Base-by-base conservation (phyloP, 1,284 basidiomycete species). In the Microbotryum silenes-acaulis region DNA sequence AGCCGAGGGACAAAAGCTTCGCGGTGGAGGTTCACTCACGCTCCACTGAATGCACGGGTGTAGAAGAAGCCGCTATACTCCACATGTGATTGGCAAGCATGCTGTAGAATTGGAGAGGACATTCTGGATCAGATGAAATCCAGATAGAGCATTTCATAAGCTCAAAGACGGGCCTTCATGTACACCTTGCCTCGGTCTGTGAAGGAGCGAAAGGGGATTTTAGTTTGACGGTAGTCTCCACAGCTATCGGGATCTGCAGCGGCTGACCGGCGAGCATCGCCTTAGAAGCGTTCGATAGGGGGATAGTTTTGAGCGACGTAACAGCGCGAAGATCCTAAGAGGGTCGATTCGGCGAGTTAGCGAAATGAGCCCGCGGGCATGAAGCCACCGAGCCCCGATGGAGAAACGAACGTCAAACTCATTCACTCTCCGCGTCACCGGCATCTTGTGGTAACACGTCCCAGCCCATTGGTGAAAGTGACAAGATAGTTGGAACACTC, bases 1-100 rank as follows among this genome's bases (percentile, higher is more conserved):
- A 33, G 47, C 44, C 5, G 37, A 6, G 18, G 2, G 6, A 18
- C 9, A 8, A n/a, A 33, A 46, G 12, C 31, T 18, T 2, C 1
- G 12, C 4, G 8, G 45, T 25, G 7, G 10, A 29, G 18, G 21
- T 23, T 29, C 14, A 53, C 62, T 44, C 47, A 64, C 65, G 60
- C 60, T 42, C 65, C 65, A 16, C 52, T 52, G 31, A 64, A 65
- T 1, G 63, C 60, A 16, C 63, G 52, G 10, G 63, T 64, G 49
- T 55, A 67, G 57, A 67, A 65, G 33, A 64, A 65, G 12, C 65
- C 65, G 4, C n/a, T 50, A 44, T 67, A 60, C 21, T 51, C 31
- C 18, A 60, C 63, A 29, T 67, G 64, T 2, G 49, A 46, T 23
- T 52, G 46, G 7, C 51, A 54, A 29, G 62, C 62, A 52, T 60